Percentiles rank a stretch among this genome's conserved stretches.
Evolutionary conservation across 805 yeast genomes (phyloP).

Genomic region (Kodamaea sagamina): DNA sequence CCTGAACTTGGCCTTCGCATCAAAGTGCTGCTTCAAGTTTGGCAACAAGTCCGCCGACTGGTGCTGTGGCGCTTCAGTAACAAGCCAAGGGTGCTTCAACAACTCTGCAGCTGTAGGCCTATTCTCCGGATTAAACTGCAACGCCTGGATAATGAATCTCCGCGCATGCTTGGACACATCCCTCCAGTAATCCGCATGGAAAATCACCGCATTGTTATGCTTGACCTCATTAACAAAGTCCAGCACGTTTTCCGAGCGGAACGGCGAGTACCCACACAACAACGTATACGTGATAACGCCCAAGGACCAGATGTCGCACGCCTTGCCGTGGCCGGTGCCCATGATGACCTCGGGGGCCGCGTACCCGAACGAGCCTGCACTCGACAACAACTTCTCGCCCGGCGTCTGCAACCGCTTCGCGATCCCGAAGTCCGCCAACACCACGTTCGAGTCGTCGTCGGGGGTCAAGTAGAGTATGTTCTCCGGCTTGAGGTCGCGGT

Average conservation of each 20-base stretch:
- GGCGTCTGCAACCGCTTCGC: slow-evolving; percentile 70
- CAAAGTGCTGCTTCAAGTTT: slow-evolving; percentile 74
- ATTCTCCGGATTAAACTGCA: slow-evolving; percentile 64
- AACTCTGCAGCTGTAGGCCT: slow-evolving; percentile 72
- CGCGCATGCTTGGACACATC: slow-evolving; percentile 80
- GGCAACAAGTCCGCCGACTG: slow-evolving; percentile 74
- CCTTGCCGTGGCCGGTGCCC: slow-evolving; percentile 86
- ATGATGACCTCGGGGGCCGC: slow-evolving; percentile 94
- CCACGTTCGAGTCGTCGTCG: slow-evolving; percentile 63
- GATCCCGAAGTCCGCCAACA: slow-evolving; percentile 94
- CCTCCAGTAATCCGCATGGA: slow-evolving; percentile 87
- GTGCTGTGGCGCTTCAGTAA: slow-evolving; percentile 48
- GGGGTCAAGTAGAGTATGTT: slow-evolving; percentile 73
- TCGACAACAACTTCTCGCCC: slow-evolving; percentile 62
- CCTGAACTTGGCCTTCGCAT: slow-evolving; percentile 79
- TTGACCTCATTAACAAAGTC: slow-evolving; percentile 81
- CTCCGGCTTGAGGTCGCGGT: slow-evolving; percentile 93
- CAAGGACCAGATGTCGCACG: slow-evolving; percentile 94
- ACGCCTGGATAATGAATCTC: slow-evolving; percentile 67
- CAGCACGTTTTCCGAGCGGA: slow-evolving; percentile 76
- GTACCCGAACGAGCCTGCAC: slow-evolving; percentile 93
- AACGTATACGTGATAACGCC: slow-evolving; percentile 92
- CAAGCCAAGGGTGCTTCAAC: slow-evolving; percentile 71
- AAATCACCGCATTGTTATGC: slow-evolving; percentile 72
- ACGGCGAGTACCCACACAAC: slow-evolving; percentile 90